Evolutionary conservation across 352 stramenopile genomes (phyloP), one percentile per base, ranked within the genome.

Genomic region (Phytophthora pistaciae): DNA sequence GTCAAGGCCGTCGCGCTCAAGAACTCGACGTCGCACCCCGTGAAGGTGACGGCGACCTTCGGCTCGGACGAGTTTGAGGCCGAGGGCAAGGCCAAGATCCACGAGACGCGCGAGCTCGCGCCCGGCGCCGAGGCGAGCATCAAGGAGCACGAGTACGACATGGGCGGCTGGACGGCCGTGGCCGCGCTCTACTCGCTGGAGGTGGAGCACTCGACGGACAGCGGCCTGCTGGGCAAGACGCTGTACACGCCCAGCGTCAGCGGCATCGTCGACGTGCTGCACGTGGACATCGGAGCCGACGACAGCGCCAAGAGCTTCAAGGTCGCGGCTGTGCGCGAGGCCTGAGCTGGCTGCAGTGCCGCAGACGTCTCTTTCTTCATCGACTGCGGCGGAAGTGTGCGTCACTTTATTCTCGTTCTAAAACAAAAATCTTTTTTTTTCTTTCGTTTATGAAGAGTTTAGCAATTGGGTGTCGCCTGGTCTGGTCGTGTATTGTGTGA

Each of bases 61-160:
- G 88, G 88, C 50, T 93, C 87, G 40, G 80, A 89, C 60, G 85
- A 84, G 53, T 78, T 93, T 55, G 86, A 86, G 61, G 83, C 83
- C 38, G 76, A 83, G 36, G 88, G 87, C 44, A 83, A 94, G 58
- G 74, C 70, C 42, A 91, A 93, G 75, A 87, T 94, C 64, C 65
- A 67, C 36, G 80, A 92, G 68, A 85, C 74, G 38, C 64, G 78
- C 46, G 79, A 86, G 65, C 50, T 93, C 44, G 82, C 71, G 23
- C 77, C 87, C 0, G 63, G 83, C 8, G 73, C 70, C 1, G 74
- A 81, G 31, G 64, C 60, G 5, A 80, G 40, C 25, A 70, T 94
- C 42, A 74, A 79, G 36, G 87, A 92, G 63, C 80, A 91, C 62
- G 75, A 87, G 72, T 94, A 91, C 78, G 79, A 96, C 77, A 96